Conservation (phyloP, 108 stramenopile species). For the Mayamaea pseudoterrestris region DNA sequence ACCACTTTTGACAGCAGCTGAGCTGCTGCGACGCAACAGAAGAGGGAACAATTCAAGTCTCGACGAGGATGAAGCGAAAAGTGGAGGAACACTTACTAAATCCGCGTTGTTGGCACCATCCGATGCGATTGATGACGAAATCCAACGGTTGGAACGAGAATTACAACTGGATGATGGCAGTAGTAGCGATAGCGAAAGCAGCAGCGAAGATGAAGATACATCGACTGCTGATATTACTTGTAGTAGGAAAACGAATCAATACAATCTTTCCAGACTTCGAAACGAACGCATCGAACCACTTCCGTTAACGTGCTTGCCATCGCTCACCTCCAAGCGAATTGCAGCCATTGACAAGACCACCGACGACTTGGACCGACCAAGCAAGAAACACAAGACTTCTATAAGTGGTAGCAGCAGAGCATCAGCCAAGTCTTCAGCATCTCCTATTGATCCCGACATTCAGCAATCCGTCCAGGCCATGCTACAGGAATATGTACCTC, state of each 20-base stretch:
- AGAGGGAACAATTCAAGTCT: too few relatives aligned
- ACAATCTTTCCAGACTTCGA: conserved; percentile 33
- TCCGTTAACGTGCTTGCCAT: conserved; percentile 24
- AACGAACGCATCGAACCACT: conserved; percentile 53
- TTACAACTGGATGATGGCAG: conserved; percentile 11
- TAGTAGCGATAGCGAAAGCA: conserved; percentile 1
- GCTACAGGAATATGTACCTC: conserved; percentile 55
- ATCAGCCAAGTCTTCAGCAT: too few relatives aligned
- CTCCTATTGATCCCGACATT: too few relatives aligned
- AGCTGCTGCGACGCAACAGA: too few relatives aligned
- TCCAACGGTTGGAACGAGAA: background rate
- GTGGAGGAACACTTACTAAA: too few relatives aligned
- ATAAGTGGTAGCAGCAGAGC: conserved; percentile 50
- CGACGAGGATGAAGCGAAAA: too few relatives aligned
- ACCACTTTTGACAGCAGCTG: too few relatives aligned
- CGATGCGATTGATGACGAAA: conserved; percentile 3
- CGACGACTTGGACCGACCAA: conserved; percentile 11
- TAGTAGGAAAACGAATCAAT: conserved; percentile 17
- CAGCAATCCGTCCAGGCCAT: conserved; percentile 74
- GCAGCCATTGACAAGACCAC: conserved; percentile 14
- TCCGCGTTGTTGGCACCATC: too few relatives aligned
- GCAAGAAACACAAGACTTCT: conserved; percentile 13
- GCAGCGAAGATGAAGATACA: conserved; percentile 1
- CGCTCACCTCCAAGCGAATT: conserved; percentile 27
- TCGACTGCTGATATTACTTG: conserved; percentile 21